Conservation (phyloP, 2,329 filamentous ascomycete species). For the Pseudogymnoascus sp. region DNA sequence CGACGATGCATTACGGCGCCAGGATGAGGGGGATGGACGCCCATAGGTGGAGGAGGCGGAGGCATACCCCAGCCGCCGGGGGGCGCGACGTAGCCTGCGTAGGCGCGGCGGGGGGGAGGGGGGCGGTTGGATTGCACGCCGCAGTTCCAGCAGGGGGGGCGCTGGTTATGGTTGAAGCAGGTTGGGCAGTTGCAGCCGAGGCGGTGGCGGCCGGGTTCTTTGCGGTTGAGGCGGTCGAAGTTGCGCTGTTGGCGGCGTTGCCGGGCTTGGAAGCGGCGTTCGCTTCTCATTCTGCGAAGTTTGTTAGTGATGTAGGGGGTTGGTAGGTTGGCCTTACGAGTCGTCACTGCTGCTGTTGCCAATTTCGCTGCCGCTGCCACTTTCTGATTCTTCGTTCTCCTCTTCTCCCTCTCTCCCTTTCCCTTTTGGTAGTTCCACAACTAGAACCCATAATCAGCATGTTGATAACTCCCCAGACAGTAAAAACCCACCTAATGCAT, state of each 20-base stretch:
- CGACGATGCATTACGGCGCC: conserved; percentile 13
- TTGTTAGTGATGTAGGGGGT: neutral
- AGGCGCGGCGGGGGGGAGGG: conserved; percentile 18
- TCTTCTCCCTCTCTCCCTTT: conserved; percentile 37
- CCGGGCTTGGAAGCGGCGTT: conserved; percentile 29
- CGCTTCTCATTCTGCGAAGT: conserved; percentile 17
- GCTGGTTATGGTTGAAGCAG: conserved; percentile 29
- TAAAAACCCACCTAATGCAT: conserved; percentile 31
- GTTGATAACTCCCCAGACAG: neutral
- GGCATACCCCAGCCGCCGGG: conserved; percentile 11
- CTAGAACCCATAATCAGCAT: conserved; percentile 8
- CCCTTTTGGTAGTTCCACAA: conserved; percentile 28
- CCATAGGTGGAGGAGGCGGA: conserved; percentile 17
- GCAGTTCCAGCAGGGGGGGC: conserved; percentile 38
- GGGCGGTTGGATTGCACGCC: conserved; percentile 27
- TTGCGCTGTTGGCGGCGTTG: conserved; percentile 31
- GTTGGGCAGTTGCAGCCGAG: conserved; percentile 38
- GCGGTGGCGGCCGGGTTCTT: conserved; percentile 39
- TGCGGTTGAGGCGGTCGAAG: conserved; percentile 34
- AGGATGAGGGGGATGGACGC: conserved; percentile 3
- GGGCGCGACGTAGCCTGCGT: conserved; percentile 10
- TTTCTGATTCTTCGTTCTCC: conserved; percentile 27
- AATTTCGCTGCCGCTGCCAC: conserved; percentile 22
- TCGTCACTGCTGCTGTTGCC: conserved; percentile 27
- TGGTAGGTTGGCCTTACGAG: conserved; percentile 20